These are phyloP conservation scores for Colletotrichum kahawae DNA, from an alignment of 2,329 filamentous ascomycete genomes.

Conservation along the genomic window DNA sequence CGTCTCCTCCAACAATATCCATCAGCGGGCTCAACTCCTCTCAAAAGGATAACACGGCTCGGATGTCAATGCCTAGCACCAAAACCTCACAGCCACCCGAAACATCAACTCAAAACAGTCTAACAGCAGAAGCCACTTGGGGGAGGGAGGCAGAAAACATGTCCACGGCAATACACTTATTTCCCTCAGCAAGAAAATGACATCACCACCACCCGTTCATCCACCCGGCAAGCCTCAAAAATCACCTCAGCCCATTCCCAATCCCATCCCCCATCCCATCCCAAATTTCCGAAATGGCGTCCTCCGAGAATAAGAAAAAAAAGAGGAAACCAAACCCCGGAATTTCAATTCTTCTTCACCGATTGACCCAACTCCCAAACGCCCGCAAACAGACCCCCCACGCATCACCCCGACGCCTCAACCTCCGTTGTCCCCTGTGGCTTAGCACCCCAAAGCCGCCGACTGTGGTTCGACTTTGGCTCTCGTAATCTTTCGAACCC, in stretches of 20 bases:
- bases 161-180: not conserved
- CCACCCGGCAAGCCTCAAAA: not conserved
- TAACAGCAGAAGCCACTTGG: not conserved
- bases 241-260: not conserved
- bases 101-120: not conserved
- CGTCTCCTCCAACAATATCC: not conserved
- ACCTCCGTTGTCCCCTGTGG: not conserved
- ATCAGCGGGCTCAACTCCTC: not conserved
- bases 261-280: not conserved
- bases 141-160: not conserved
- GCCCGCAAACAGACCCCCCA: not conserved
- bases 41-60: not conserved
- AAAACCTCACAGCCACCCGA: not conserved
- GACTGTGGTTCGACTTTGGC: slow-evolving; percentile 14
- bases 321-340: not conserved
- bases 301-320: not conserved
- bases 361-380: not conserved
- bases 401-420: not conserved
- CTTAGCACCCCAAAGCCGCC: not conserved
- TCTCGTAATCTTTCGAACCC: not conserved
- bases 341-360: not conserved
- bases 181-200: slow-evolving; percentile 6
- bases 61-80: not conserved
- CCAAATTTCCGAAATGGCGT: not conserved
- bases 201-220: slow-evolving; percentile 8